Conservation (phyloP, 257 asterid species). For the Solanum microdontum region DNA sequence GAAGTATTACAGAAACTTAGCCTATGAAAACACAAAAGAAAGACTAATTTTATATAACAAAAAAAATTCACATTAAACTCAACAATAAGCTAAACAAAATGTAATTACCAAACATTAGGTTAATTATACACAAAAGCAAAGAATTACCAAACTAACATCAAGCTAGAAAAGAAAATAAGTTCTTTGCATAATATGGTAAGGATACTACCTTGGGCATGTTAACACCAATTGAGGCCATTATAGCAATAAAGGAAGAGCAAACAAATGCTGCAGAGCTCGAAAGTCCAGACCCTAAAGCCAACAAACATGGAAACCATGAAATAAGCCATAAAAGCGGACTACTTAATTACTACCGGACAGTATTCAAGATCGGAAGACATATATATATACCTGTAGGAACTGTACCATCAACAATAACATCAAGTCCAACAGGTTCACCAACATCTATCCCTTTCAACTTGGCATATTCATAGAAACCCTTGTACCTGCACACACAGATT, state of each 20-base stretch:
- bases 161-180: background rate
- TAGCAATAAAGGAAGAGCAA: constrained; percentile 87
- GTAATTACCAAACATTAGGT: background rate
- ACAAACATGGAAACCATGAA: background rate
- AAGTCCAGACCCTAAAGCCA: constrained; percentile 63
- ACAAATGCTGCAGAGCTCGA: constrained; percentile 99
- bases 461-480: constrained; percentile 84
- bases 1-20: background rate
- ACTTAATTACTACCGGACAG: background rate
- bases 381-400: constrained; percentile 78
- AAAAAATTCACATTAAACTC: background rate
- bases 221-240: constrained; percentile 68
- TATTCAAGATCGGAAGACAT: background rate
- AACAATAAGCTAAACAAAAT: background rate
- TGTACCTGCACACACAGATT: constrained; percentile 42
- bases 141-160: background rate
- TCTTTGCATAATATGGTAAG: background rate
- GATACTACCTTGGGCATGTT: constrained; percentile 34
- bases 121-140: background rate
- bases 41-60: background rate
- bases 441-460: constrained; percentile 51
- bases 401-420: constrained; percentile 77
- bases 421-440: constrained; percentile 57
- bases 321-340: background rate
- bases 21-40: background rate